Evolutionary conservation across 2,329 filamentous ascomycete species (phyloP).

Genomic region (Xylaria polymorpha): DNA sequence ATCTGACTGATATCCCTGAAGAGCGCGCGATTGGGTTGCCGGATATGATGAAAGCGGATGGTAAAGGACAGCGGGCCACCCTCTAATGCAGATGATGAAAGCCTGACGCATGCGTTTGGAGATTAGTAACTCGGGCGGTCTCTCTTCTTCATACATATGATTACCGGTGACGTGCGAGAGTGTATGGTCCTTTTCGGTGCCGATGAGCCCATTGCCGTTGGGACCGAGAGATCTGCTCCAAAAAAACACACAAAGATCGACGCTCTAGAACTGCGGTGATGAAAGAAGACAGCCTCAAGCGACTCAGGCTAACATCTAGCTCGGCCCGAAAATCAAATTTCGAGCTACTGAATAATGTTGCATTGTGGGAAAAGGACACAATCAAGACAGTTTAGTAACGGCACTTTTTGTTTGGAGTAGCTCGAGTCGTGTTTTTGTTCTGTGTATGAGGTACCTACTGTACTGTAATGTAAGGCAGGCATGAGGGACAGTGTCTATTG

Average conservation of each 20-base stretch:
- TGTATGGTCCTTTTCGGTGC: neutral
- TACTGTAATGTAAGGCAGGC: neutral
- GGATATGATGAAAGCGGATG: conserved; percentile 2
- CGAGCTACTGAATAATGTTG: conserved; percentile 1
- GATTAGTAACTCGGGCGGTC: neutral
- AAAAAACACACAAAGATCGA: neutral
- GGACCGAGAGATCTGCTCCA: neutral
- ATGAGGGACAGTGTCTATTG: neutral
- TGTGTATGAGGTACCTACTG: too few relatives aligned
- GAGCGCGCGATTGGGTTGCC: conserved; percentile 16
- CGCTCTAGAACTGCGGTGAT: conserved; percentile 3
- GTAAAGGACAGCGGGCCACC: conserved; percentile 15
- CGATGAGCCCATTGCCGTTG: conserved; percentile 7
- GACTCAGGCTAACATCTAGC: neutral
- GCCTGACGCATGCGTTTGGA: conserved; percentile 17
- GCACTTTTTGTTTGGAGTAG: too few relatives aligned
- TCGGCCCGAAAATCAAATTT: neutral
- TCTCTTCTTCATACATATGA: conserved; percentile 2
- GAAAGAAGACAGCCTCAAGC: neutral
- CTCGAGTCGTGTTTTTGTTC: too few relatives aligned
- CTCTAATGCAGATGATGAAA: conserved; percentile 27
- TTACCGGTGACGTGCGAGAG: neutral
- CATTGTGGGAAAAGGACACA: neutral
- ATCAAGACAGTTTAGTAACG: neutral
- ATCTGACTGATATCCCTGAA: conserved; percentile 18